A percentile compares a stretch with the other conserved stretches of the same genome.
Evolutionary conservation across 2,329 filamentous ascomycete species (phyloP).

Genomic region (Claviceps quebecensis): DNA sequence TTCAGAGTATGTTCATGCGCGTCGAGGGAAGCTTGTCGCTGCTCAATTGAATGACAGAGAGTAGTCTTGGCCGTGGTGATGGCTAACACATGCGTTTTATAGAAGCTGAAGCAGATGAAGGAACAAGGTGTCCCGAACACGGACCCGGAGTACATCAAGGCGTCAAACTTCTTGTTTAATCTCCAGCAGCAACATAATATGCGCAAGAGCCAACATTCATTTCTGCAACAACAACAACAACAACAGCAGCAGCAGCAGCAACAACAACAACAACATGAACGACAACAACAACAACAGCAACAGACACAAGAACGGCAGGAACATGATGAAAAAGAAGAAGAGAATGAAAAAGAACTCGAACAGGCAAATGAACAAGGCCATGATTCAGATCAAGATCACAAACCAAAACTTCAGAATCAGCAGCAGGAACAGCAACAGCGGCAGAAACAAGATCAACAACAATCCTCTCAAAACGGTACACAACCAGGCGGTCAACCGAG

Average conservation of each 20-base stretch:
- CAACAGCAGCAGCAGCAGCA: constrained; percentile 33
- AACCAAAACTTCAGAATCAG: constrained; percentile 5
- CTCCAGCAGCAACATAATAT: constrained; percentile 54
- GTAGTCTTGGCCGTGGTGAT: not conserved
- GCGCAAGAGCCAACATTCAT: constrained; percentile 32
- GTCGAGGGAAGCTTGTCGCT: not conserved
- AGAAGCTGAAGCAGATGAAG: constrained; percentile 89
- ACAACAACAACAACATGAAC: constrained; percentile 37
- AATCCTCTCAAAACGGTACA: constrained; percentile 40
- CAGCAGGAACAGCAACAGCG: constrained; percentile 43
- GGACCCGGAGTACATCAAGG: constrained; percentile 80
- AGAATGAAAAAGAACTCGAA: constrained; percentile 15
- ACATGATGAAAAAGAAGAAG: constrained; percentile 29
- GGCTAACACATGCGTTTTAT: not conserved
- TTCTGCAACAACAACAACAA: constrained; percentile 24
- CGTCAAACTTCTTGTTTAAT: constrained; percentile 57
- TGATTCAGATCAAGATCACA: too few species aligned
- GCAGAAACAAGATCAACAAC: constrained; percentile 25
- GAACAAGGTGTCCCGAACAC: constrained; percentile 63
- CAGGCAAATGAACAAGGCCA: too few species aligned
- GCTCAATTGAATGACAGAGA: not conserved
- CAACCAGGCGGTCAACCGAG: constrained; percentile 22
- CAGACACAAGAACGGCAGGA: constrained; percentile 38
- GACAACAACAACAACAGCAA: constrained; percentile 26
- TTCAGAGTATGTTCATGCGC: constrained; percentile 40